Base-by-base conservation (phyloP, 495 filamentous ascomycete genomes). In the Mycothermus thermophilus region DNA sequence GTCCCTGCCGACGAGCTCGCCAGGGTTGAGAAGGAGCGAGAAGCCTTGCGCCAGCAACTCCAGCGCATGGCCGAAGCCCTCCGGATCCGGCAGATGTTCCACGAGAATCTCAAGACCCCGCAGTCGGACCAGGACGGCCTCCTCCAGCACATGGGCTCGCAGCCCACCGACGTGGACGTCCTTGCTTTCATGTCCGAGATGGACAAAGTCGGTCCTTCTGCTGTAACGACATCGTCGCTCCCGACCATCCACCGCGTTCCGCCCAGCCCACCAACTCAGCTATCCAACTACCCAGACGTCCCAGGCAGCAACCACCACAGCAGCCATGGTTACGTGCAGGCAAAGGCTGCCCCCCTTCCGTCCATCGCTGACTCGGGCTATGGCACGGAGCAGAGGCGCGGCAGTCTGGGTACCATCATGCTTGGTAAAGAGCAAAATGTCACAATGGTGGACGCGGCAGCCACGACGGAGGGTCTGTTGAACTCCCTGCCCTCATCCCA, bases 181-280 rank as follows among this genome's bases (percentile, higher is more conserved):
- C 22, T 49, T 3, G 50, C 44, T n/a, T 35, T 56, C 6, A 49
- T 56, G 50, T 35, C 43, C 13, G 52, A 56, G 19, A 47, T 54
- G 43, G 42, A 54, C 18, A 41, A 47, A 17, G 34, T 16, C 46
- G 46, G 30, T 40, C 41, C 5, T 35, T 56, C 1, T 45, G 48
- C 4, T 38, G 50, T 47, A 10, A 52, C 36, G 37, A 43, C 39
- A 2, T 21, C 42, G 2, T 51, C 50, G 1, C 39, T 36, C 5
- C 45, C 48, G 15, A 50, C 48, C 17, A 41, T 55, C 29, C 43
- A 52, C 37, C 51, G 47, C 25, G 51, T 55, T 24, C 43, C 46
- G 17, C 45, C 40, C 5, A 55, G 49, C 31, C 51, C 51, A 5
- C 43, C 49, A 4, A 36, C 40, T 8, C 46, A 29, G 3, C 23